Conservation (phyloP, 1,284 basidiomycete genomes). For the Ganoderma lucidum region DNA sequence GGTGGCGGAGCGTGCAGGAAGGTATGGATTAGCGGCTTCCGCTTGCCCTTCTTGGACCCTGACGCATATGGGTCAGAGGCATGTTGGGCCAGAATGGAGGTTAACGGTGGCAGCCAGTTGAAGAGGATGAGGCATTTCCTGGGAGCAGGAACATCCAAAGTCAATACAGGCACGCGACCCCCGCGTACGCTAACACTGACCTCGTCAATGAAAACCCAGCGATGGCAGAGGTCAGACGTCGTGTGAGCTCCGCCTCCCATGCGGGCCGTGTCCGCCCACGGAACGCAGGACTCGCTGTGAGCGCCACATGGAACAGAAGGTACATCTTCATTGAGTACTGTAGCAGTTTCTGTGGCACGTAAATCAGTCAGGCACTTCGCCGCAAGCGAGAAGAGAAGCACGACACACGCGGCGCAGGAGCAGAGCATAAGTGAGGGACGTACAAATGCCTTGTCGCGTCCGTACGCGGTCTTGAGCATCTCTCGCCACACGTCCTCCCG, state of each 20-base stretch:
- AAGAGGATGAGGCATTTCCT: slow-evolving; percentile 83
- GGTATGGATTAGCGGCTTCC: slow-evolving; percentile 72
- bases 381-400: not conserved
- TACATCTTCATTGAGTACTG: slow-evolving; percentile 82
- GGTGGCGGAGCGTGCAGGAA: slow-evolving; percentile 83
- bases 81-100: slow-evolving; percentile 70
- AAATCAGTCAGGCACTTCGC: slow-evolving; percentile 1
- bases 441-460: slow-evolving; percentile 85
- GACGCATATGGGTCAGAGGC: slow-evolving; percentile 60
- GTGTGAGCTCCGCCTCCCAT: slow-evolving; percentile 65
- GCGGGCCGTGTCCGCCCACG: slow-evolving; percentile 51
- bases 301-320: slow-evolving; percentile 68
- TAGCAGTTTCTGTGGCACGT: slow-evolving; percentile 71
- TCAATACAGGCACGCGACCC: slow-evolving; percentile 7
- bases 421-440: slow-evolving; percentile 41
- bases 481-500: slow-evolving; percentile 80
- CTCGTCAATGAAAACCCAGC: slow-evolving; percentile 75
- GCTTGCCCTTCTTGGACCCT: slow-evolving; percentile 46
- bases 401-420: slow-evolving; percentile 13
- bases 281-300: slow-evolving; percentile 54
- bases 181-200: slow-evolving; percentile 45
- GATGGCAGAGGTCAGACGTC: slow-evolving; percentile 65
- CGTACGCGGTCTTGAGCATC: slow-evolving; percentile 74
- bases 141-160: slow-evolving; percentile 7
- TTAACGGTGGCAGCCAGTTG: slow-evolving; percentile 82